Base-by-base conservation (phyloP, 345 rosid species). In the Eutrema japonicum region DNA sequence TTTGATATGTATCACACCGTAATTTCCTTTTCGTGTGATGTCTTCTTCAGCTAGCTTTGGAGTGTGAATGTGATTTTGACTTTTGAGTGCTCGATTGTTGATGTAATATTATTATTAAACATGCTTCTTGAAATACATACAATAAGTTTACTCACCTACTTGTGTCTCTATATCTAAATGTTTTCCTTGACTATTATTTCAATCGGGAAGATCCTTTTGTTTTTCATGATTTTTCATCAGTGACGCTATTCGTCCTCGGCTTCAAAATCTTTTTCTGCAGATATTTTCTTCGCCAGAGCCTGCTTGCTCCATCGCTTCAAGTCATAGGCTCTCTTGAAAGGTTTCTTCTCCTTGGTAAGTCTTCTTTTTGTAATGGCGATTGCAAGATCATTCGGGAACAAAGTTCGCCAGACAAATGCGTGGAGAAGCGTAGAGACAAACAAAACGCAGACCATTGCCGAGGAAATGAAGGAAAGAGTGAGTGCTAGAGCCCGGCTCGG, bases 381-480 rank as follows among this genome's bases (percentile, higher is more conserved):
- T 63, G 97, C 97, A 33, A 95, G 96, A 65, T 86, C 96, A 45
- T 92, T 95, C 0, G 97, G 97, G 71, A 94, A 91, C 79, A 86
- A 67, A 5, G 88, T 86, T 32, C 38, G 81, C 91, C 92, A 88
- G 55, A 92, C 79, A 18, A 95, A 86, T 63, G 86, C 96, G 3
- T 95, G 97, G 71, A 92, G 93, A 57, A 87, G 79, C 9, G 97
- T 90, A 43, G 87, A 92, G 61, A 85, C 83, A 8, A 86, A 78
- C 70, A 95, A 67, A 5, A 95, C 49, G 7, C 70, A 77, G 54
- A 88, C 97, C 99, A 92, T 95, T 1, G 92, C 66, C 0, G 97
- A 80, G n/a, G 97, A 84, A 84, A 80, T 80, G 81, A 87, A 87
- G 5, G 96, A 89, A 64, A 95, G 93, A 11, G 81, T 54, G 6